Conservation (phyloP, 2,329 filamentous ascomycete genomes). For the Aspergillus fischeri region DNA sequence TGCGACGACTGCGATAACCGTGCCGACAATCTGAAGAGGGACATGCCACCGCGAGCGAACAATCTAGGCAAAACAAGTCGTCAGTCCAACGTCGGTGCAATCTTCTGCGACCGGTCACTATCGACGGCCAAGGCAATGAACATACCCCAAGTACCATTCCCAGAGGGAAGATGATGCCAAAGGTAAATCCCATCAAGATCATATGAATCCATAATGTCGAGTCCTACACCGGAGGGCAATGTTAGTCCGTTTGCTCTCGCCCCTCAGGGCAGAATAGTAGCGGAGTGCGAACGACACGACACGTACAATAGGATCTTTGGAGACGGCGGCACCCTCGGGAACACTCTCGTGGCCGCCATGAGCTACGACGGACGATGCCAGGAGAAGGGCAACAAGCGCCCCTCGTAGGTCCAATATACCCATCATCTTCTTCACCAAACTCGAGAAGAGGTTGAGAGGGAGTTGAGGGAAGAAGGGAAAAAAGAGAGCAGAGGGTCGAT, state of each 20-base stretch:
- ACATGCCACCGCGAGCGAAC: conserved; percentile 92
- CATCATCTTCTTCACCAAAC: neutral
- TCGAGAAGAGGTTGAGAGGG: neutral
- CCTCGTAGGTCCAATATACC: conserved; percentile 13
- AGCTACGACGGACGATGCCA: conserved; percentile 32
- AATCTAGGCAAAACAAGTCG: conserved; percentile 53
- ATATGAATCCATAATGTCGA: conserved; percentile 91
- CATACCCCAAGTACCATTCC: conserved; percentile 93
- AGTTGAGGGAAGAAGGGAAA: conserved; percentile 3
- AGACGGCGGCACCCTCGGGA: conserved; percentile 64
- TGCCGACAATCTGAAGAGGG: conserved; percentile 73
- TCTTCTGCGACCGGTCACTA: conserved; percentile 3
- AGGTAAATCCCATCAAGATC: conserved; percentile 77
- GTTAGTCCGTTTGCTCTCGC: conserved; percentile 2
- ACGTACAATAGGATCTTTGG: conserved; percentile 69
- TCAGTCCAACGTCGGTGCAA: neutral
- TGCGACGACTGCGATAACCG: conserved; percentile 71
- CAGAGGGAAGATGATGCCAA: conserved; percentile 86
- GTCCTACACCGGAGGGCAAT: conserved; percentile 48
- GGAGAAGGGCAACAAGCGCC: conserved; percentile 23
- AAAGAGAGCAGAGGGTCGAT: conserved; percentile 7
- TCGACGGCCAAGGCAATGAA: conserved; percentile 2
- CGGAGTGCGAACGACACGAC: conserved; percentile 4
- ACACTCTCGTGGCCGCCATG: conserved; percentile 58
- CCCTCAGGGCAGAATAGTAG: neutral